A percentile compares a stretch with the other conserved stretches of the same genome.
These are phyloP conservation scores for Colletotrichum eremochloae DNA, from an alignment of 2,329 filamentous ascomycete species.

Conservation along the genomic window DNA sequence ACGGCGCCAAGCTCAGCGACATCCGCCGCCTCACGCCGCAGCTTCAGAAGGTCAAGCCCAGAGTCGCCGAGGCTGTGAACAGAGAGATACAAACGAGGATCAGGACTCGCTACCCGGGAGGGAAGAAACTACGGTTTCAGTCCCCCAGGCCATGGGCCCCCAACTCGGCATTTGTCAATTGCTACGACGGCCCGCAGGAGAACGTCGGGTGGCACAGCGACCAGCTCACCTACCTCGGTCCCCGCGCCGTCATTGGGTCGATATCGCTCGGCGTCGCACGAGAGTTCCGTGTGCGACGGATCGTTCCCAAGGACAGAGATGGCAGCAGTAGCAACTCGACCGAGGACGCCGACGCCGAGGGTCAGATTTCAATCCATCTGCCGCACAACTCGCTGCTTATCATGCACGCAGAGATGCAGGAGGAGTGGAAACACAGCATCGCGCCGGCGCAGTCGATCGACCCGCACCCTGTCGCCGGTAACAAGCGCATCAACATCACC, in stretches of 20 bases:
- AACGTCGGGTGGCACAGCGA: slow-evolving; percentile 94
- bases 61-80: slow-evolving; percentile 84
- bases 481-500: slow-evolving; percentile 90
- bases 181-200: slow-evolving; percentile 85
- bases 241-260: slow-evolving; percentile 88
- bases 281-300: slow-evolving; percentile 88
- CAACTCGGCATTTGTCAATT: slow-evolving; percentile 95
- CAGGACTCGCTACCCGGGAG: slow-evolving; percentile 73
- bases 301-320: slow-evolving; percentile 72
- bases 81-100: slow-evolving; percentile 80
- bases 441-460: slow-evolving; percentile 81
- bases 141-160: slow-evolving; percentile 80
- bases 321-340: slow-evolving; percentile 52
- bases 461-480: slow-evolving; percentile 85
- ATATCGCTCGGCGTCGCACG: slow-evolving; percentile 92
- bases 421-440: slow-evolving; percentile 95
- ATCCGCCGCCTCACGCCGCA: slow-evolving; percentile 82
- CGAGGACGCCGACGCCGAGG: slow-evolving; percentile 73
- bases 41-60: slow-evolving; percentile 76
- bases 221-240: slow-evolving; percentile 92
- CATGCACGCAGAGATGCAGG: slow-evolving; percentile 99
- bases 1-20: slow-evolving; percentile 81
- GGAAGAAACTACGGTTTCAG: slow-evolving; percentile 83
- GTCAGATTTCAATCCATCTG: slow-evolving; percentile 92
- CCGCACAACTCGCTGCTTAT: slow-evolving; percentile 94